phyloP scores from a whole-genome alignment of 495 filamentous ascomycete genomes.

The Lasiosphaeria ovina region DNA sequence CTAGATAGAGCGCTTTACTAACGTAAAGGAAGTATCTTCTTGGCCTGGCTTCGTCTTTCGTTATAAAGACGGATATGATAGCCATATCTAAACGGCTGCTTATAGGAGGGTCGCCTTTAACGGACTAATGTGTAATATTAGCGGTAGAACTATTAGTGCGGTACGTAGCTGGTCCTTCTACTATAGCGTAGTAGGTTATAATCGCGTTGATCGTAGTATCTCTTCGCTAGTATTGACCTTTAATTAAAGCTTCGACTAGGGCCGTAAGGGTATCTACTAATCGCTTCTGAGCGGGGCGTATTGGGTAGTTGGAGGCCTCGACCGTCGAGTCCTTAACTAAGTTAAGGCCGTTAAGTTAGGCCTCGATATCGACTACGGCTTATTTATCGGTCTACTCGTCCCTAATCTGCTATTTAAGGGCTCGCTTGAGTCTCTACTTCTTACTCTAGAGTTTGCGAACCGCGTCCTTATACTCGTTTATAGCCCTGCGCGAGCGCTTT shows the following conservation, averaged over 20 bases:
- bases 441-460: slow-evolving; percentile 9
- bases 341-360: slow-evolving; percentile 10
- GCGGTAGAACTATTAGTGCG: slow-evolving; percentile 8
- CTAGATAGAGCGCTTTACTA: slow-evolving; percentile 5
- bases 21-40: slow-evolving; percentile 14
- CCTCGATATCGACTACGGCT: slow-evolving; percentile 11
- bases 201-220: slow-evolving; percentile 11
- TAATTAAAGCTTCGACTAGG: slow-evolving; percentile 9
- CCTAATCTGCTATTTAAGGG: slow-evolving; percentile 13
- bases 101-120: background rate
- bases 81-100: slow-evolving; percentile 1
- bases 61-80: slow-evolving; percentile 13
- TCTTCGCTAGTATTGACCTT: slow-evolving; percentile 14
- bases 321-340: slow-evolving; percentile 11
- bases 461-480: slow-evolving; percentile 9
- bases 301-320: slow-evolving; percentile 7
- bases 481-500: slow-evolving; percentile 10
- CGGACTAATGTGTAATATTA: background rate
- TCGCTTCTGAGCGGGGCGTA: slow-evolving; percentile 10
- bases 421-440: slow-evolving; percentile 9
- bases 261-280: slow-evolving; percentile 11
- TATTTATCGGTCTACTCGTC: slow-evolving; percentile 14
- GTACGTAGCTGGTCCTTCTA: slow-evolving; percentile 11
- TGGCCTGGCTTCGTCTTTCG: slow-evolving; percentile 8
- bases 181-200: slow-evolving; percentile 9